phyloP scores from a whole-genome alignment of 2,329 filamentous ascomycete species.

The Amauroascus verrucosus region DNA sequence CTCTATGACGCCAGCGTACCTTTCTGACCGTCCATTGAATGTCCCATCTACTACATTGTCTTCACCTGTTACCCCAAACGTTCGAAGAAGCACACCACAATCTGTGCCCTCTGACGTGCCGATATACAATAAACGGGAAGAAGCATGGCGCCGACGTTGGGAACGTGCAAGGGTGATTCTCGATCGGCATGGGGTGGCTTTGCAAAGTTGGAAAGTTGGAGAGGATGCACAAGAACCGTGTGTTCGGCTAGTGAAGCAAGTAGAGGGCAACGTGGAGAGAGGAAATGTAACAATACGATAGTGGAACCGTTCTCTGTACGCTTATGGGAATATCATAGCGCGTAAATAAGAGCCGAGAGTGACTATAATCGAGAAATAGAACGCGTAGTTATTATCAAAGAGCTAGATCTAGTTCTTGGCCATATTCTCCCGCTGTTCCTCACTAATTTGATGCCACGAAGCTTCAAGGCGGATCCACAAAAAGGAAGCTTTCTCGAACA shows the following conservation, averaged over 20 bases:
- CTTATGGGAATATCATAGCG: too few relatives aligned
- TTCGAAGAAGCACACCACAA: slow-evolving; percentile 6
- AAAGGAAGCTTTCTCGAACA: too few relatives aligned
- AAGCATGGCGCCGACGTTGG: slow-evolving; percentile 42
- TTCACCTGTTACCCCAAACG: slow-evolving; percentile 6
- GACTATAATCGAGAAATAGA: too few relatives aligned
- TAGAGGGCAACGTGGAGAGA: slow-evolving; percentile 15
- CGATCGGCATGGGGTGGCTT: slow-evolving; percentile 32
- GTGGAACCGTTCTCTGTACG: too few relatives aligned
- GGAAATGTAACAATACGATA: not conserved
- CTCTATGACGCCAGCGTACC: not conserved
- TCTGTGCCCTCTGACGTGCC: slow-evolving; percentile 9
- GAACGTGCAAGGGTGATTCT: slow-evolving; percentile 36
- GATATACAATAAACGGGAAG: slow-evolving; percentile 38
- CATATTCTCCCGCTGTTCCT: too few relatives aligned
- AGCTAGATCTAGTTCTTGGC: not conserved
- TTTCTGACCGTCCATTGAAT: not conserved
- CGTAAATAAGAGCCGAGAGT: too few relatives aligned
- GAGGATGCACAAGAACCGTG: slow-evolving; percentile 38
- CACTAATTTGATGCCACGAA: too few relatives aligned
- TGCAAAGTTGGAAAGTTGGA: slow-evolving; percentile 40
- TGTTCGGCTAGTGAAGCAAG: slow-evolving; percentile 34
- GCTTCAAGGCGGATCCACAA: too few relatives aligned
- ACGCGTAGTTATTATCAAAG: too few relatives aligned
- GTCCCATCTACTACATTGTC: not conserved